These are phyloP conservation scores for Podosphaera xanthii DNA, from an alignment of 2,329 filamentous ascomycete genomes.

Conservation along the genomic window DNA sequence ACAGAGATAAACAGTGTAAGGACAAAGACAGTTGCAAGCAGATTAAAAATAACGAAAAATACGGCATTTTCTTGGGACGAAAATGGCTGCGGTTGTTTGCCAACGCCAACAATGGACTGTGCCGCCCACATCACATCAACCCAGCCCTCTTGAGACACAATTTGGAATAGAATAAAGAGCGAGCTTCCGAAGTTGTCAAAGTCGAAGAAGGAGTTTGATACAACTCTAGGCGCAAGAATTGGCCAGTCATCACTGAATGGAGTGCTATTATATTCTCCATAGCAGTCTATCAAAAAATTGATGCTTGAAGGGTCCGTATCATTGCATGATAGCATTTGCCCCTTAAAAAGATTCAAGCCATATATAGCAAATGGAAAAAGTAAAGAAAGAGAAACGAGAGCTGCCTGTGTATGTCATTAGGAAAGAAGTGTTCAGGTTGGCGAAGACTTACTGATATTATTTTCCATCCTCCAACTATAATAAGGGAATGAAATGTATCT, in stretches of 20 bases:
- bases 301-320: constrained; percentile 32
- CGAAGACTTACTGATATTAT: constrained; percentile 30
- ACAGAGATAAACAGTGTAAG: constrained; percentile 95
- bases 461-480: constrained; percentile 86
- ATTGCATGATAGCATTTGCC: constrained; percentile 60
- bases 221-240: constrained; percentile 61
- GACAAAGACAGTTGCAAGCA: constrained; percentile 88
- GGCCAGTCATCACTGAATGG: constrained; percentile 58
- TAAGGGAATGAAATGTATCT: constrained; percentile 90
- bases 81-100: constrained; percentile 46
- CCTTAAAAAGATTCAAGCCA: constrained; percentile 78
- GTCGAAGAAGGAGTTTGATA: constrained; percentile 61
- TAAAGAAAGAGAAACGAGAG: constrained; percentile 82
- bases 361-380: constrained; percentile 95
- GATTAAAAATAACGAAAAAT: constrained; percentile 92
- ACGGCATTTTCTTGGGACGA: constrained; percentile 64
- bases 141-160: constrained; percentile 98
- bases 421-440: background rate
- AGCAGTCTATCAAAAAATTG: constrained; percentile 46
- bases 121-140: constrained; percentile 72
- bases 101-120: constrained; percentile 58
- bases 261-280: constrained; percentile 55
- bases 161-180: constrained; percentile 92
- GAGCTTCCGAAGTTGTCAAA: constrained; percentile 92
- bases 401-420: constrained; percentile 27